phyloP scores from a whole-genome alignment of 768 basidiomycete species.

The Kwoniella mangroviensis region DNA sequence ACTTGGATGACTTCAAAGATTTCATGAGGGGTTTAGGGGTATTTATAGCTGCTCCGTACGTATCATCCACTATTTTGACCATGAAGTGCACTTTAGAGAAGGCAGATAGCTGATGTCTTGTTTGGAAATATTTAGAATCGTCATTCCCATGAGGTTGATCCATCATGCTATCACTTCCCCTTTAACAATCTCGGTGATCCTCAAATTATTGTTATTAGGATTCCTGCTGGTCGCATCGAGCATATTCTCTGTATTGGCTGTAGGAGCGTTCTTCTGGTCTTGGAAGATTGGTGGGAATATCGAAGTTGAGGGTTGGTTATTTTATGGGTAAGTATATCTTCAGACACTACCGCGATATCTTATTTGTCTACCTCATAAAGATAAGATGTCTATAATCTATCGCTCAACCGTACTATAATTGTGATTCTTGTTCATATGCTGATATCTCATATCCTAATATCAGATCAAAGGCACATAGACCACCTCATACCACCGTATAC shows the following conservation, averaged over 20 bases:
- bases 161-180: conserved; percentile 47
- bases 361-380: not conserved
- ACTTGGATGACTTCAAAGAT: conserved; percentile 1
- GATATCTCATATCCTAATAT: not conserved
- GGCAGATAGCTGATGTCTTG: not conserved
- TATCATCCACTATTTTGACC: not conserved
- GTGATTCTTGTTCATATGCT: not conserved
- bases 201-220: conserved; percentile 44
- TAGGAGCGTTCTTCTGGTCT: conserved; percentile 53
- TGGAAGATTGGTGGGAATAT: conserved; percentile 49
- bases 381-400: not conserved
- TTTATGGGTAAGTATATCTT: conserved; percentile 51
- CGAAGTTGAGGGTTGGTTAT: conserved; percentile 56
- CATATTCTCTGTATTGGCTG: conserved; percentile 48
- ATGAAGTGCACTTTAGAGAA: not conserved
- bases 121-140: conserved; percentile 29
- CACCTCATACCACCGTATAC: conserved; percentile 48
- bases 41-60: conserved; percentile 1
- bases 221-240: conserved; percentile 45
- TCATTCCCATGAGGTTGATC: conserved; percentile 40
- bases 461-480: conserved; percentile 49
- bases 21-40: conserved; percentile 4
- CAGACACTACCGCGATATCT: no score
- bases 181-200: conserved; percentile 46
- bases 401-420: not conserved